Percentiles rank a stretch among this genome's conserved stretches.
phyloP scores from a whole-genome alignment of 2,329 filamentous ascomycete genomes.

The Alternaria dauci region DNA sequence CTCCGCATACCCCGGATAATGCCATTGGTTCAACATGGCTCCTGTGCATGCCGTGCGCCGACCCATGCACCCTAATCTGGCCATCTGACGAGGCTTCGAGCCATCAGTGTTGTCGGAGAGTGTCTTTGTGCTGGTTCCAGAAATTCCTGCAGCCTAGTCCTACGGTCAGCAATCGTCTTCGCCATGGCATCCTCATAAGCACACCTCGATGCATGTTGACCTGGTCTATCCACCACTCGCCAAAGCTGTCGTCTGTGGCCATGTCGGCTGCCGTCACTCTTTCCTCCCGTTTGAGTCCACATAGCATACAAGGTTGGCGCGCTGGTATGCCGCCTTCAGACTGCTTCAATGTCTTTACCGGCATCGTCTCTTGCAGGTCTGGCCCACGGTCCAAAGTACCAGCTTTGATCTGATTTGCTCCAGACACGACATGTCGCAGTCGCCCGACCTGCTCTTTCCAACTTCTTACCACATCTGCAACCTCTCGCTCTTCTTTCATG shows the following conservation, averaged over 20 bases:
- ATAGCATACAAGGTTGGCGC: slow-evolving; percentile 80
- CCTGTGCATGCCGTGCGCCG: slow-evolving; percentile 6
- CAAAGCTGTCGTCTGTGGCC: slow-evolving; percentile 86
- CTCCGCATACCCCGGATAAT: slow-evolving; percentile 15
- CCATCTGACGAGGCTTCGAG: neutral
- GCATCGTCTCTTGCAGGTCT: slow-evolving; percentile 74
- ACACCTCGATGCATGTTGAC: slow-evolving; percentile 70
- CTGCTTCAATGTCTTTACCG: slow-evolving; percentile 68
- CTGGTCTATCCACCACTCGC: slow-evolving; percentile 92
- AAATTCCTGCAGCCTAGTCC: slow-evolving; percentile 76
- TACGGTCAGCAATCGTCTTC: slow-evolving; percentile 40
- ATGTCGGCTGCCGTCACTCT: slow-evolving; percentile 78
- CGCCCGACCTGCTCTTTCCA: slow-evolving; percentile 81
- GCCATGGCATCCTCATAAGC: neutral
- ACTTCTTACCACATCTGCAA: slow-evolving; percentile 74
- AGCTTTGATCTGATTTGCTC: slow-evolving; percentile 63
- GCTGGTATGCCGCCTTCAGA: slow-evolving; percentile 75
- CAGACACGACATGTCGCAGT: slow-evolving; percentile 75
- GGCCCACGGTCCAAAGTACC: slow-evolving; percentile 64
- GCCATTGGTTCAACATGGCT: slow-evolving; percentile 12
- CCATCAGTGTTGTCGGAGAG: slow-evolving; percentile 71
- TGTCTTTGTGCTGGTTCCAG: slow-evolving; percentile 79
- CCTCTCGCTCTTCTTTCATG: slow-evolving; percentile 85
- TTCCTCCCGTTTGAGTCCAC: slow-evolving; percentile 88
- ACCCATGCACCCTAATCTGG: neutral